phyloP scores from a whole-genome alignment of 345 rosid species.

The Microthlaspi erraticum region DNA sequence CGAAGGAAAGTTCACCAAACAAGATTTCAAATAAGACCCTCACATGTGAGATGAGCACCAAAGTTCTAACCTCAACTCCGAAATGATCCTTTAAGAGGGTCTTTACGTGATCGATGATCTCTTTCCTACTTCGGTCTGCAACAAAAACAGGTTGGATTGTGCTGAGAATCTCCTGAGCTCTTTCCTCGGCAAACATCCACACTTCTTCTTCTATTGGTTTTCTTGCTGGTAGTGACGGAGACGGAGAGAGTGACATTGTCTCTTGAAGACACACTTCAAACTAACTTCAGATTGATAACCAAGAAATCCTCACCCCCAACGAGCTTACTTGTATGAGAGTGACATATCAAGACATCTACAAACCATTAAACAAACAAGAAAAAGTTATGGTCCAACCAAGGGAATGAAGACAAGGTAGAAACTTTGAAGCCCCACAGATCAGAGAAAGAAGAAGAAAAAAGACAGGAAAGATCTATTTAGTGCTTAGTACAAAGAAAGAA shows the following conservation, averaged over 20 bases:
- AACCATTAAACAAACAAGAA: constrained; percentile 23
- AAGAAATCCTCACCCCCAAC: constrained; percentile 12
- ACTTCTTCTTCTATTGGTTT: constrained; percentile 54
- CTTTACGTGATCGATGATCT: constrained; percentile 56
- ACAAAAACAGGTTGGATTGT: constrained; percentile 61
- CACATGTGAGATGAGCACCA: not conserved
- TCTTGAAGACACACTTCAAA: constrained; percentile 45
- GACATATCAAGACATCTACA: constrained; percentile 35
- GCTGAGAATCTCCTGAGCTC: constrained; percentile 70
- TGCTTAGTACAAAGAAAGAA: not conserved
- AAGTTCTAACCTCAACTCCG: constrained; percentile 68
- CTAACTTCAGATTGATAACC: constrained; percentile 29
- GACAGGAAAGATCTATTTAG: not conserved
- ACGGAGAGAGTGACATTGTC: constrained; percentile 44
- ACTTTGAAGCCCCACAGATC: constrained; percentile 1
- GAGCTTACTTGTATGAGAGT: constrained; percentile 28
- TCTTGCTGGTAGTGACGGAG: constrained; percentile 41
- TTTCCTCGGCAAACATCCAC: constrained; percentile 77
- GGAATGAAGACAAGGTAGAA: constrained; percentile 18
- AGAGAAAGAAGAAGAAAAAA: not conserved
- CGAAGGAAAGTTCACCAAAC: not conserved
- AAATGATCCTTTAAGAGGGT: constrained; percentile 53
- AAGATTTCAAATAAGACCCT: not conserved
- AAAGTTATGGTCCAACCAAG: not conserved
- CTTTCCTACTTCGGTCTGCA: constrained; percentile 68